Conservation (phyloP, 805 yeast genomes). For the Pichia paraexigua region DNA sequence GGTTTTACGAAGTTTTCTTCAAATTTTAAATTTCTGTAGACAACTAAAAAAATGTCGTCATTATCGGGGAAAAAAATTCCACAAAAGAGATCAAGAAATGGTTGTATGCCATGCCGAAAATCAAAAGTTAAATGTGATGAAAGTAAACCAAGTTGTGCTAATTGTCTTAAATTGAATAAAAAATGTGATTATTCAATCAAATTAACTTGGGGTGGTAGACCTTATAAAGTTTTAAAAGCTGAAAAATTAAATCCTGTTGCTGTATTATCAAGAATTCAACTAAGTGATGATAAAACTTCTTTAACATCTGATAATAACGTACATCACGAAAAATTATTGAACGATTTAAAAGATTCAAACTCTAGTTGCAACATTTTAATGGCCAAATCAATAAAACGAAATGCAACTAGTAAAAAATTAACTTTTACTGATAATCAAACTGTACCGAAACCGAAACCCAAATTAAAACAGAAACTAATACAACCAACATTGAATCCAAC, state of each 20-base stretch:
- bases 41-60: neutral
- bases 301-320: too few species aligned
- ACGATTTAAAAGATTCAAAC: neutral
- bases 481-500: slow-evolving; percentile 10
- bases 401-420: neutral
- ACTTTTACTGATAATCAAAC: neutral
- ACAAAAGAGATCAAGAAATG: slow-evolving; percentile 43
- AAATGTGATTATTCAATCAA: slow-evolving; percentile 57
- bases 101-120: slow-evolving; percentile 56
- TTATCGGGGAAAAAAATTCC: neutral
- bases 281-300: neutral
- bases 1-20: neutral
- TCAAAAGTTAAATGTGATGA: slow-evolving; percentile 67
- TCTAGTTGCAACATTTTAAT: neutral
- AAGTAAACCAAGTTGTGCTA: slow-evolving; percentile 49
- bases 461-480: neutral
- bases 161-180: slow-evolving; percentile 40
- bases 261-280: slow-evolving; percentile 14
- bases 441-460: neutral
- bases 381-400: neutral
- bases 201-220: slow-evolving; percentile 72
- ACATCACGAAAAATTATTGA: neutral
- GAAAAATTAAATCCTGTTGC: slow-evolving; percentile 26
- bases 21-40: too few species aligned
- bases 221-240: slow-evolving; percentile 39